Evolutionary conservation across 2,329 filamentous ascomycete species (phyloP), one percentile per base, ranked within the genome.

Genomic region (Colletotrichum phormii): DNA sequence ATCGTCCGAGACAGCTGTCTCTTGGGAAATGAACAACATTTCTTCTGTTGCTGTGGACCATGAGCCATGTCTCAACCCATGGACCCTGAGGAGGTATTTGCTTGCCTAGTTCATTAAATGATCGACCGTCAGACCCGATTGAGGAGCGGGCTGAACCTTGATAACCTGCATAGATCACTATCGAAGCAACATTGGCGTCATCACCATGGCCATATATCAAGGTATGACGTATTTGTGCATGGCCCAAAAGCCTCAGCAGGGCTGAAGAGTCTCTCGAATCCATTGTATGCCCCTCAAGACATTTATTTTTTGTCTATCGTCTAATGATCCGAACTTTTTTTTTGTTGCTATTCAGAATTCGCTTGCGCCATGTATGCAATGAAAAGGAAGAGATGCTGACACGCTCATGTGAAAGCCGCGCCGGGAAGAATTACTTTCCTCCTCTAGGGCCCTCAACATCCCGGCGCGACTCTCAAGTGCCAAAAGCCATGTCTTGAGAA

Each of bases 351-450:
- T 24, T 18, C 29, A 9, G 51, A 63, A n/a, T 26, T 24, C 57
- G 57, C 57, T 60, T 26, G 35, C 57, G 57, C 57, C 57, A 60
- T 60, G 57, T 59, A 59, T 59, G 57, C 29, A 37, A 59, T 42
- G 57, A 37, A 59, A 59, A 15, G 18, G n/a, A 24, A 51, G n/a
- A 24, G 11, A 9, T 22, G 12, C 6, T 18, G 29, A 24, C 59
- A 33, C 5, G 13, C 15, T 26, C 29, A 24, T 37, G 24, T 31
- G 4, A 6, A 18, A 8, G 42, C 18, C 18, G 3, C 13, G 8
- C 42, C 42, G 18, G 18, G 8, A 46, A 46, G 15, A 18, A 46
- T 46, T 46, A 46, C 42, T 6, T 15, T 46, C 42, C 42, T 46
- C 42, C 42, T 46, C 42, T 42, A 42, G 35, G 13, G 13, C 13